phyloP scores from a whole-genome alignment of 2,329 filamentous ascomycete species.

The Clarireedia paspali region DNA sequence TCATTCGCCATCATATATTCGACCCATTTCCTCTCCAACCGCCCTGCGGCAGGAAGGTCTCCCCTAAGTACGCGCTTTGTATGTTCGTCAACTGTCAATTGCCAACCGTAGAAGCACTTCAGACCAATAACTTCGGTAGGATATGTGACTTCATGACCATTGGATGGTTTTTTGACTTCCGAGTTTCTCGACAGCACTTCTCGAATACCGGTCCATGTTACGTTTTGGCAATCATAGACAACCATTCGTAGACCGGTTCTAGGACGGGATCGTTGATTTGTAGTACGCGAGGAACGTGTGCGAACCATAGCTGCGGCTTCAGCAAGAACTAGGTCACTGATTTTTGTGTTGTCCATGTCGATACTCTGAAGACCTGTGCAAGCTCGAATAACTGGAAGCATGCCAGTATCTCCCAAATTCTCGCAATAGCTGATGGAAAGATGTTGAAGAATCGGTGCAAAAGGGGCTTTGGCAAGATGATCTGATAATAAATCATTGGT shows the following conservation, averaged over 20 bases:
- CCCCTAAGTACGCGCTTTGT: slow-evolving; percentile 75
- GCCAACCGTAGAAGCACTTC: slow-evolving; percentile 93
- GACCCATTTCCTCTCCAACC: slow-evolving; percentile 87
- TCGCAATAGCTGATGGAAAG: slow-evolving; percentile 89
- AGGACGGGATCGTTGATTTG: slow-evolving; percentile 20
- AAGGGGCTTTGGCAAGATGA: slow-evolving; percentile 69
- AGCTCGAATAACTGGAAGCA: slow-evolving; percentile 72
- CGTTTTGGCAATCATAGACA: slow-evolving; percentile 84
- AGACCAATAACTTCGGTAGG: slow-evolving; percentile 75
- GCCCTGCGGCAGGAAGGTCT: slow-evolving; percentile 63
- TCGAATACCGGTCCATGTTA: slow-evolving; percentile 87
- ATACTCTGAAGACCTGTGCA: slow-evolving; percentile 63
- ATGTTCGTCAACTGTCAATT: slow-evolving; percentile 91
- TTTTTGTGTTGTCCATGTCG: slow-evolving; percentile 88
- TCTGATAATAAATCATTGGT: slow-evolving; percentile 67
- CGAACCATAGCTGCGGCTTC: slow-evolving; percentile 80
- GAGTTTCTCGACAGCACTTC: slow-evolving; percentile 83
- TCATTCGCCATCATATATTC: slow-evolving; percentile 91
- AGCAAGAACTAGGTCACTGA: slow-evolving; percentile 76
- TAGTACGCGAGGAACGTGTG: slow-evolving; percentile 42
- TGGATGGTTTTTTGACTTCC: slow-evolving; percentile 50
- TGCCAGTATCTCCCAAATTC: slow-evolving; percentile 70
- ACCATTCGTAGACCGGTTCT: slow-evolving; percentile 60
- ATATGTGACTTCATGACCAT: slow-evolving; percentile 35
- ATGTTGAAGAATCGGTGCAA: slow-evolving; percentile 63